Evolutionary conservation across 352 stramenopile species (phyloP), one percentile per base, ranked within the genome.

Genomic region (Phytophthora chlamydospora): DNA sequence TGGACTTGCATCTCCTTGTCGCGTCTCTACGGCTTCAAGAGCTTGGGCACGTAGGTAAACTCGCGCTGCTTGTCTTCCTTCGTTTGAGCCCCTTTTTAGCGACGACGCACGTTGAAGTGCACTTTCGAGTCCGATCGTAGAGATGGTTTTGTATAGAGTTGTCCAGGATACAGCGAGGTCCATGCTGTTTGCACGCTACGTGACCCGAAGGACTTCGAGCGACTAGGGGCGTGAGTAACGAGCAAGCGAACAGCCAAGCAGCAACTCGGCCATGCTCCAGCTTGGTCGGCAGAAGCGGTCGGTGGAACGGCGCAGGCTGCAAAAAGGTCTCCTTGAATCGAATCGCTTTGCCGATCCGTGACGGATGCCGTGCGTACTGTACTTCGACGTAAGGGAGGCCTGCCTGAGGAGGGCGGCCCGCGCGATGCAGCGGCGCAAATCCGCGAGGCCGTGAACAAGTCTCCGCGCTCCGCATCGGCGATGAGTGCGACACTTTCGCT

Each of bases 101-200:
- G 40, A 59, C 33, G 59, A 46, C 63, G 54, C 53, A 68, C 47
- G 61, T 71, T 67, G 50, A 74, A 67, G 66, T 68, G 61, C 31
- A 36, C 36, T 55, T 34, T 48, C n/a, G 10, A 60, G 62, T 61
- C 56, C 38, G 19, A 71, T 68, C 63, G 44, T 60, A 64, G 44
- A 21, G 52, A 67, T 62, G 60, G 51, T 62, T 65, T 66, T 62
- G 14, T 64, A 58, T 47, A 62, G 63, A 53, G 56, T 24, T 34
- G 19, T 13, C 10, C 3, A 24, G 11, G 34, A 49, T 68, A 39
- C 51, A 70, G 45, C 16, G 45, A 68, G 50, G 43, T 57, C 59
- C 44, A 38, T 24, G 16, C 43, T 6, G 38, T 49, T 68, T 59
- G 53, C 1, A 24, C 21, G 21, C 21, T 24, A 68, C 45, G 61